Conservation (phyloP, 345 rosid species). For the Lepidium africanum region DNA sequence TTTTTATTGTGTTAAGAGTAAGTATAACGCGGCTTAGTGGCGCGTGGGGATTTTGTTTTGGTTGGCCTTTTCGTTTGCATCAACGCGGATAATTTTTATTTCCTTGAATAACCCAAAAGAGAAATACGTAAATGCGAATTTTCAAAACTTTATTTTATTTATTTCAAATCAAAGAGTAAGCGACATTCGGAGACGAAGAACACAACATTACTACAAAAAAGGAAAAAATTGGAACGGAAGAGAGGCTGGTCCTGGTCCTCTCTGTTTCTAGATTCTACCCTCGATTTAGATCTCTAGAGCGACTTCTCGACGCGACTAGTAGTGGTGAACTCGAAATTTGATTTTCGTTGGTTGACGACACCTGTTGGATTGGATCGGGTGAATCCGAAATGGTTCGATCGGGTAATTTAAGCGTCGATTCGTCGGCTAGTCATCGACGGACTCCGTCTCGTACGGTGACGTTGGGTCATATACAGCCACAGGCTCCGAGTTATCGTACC, state of each 20-base stretch:
- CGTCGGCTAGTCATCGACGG: slow-evolving; percentile 36
- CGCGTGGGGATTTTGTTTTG: too few species aligned
- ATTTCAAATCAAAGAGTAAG: slow-evolving; percentile 5
- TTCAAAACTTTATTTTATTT: neutral
- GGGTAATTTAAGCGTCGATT: slow-evolving; percentile 35
- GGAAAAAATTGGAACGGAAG: slow-evolving; percentile 24
- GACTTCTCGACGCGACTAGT: neutral
- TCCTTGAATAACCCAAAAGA: neutral
- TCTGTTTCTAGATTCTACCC: slow-evolving; percentile 16
- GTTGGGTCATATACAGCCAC: slow-evolving; percentile 92
- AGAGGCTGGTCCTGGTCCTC: slow-evolving; percentile 23
- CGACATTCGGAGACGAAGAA: slow-evolving; percentile 16
- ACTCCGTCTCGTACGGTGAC: slow-evolving; percentile 59
- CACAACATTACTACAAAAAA: neutral
- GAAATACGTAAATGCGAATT: neutral
- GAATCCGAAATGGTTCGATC: slow-evolving; percentile 41
- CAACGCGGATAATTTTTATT: neutral
- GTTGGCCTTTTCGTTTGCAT: too few species aligned
- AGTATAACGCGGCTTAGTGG: too few species aligned
- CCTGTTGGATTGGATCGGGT: slow-evolving; percentile 24
- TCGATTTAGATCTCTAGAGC: slow-evolving; percentile 20
- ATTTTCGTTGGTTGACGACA: neutral
- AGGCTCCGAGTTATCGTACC: slow-evolving; percentile 91
- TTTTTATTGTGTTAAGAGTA: too few species aligned
- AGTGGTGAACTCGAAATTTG: slow-evolving; percentile 4